Percentiles rank a stretch among this genome's conserved stretches.
Conservation (phyloP, 805 yeast genomes). For the Barnettozyma sucrosica region DNA sequence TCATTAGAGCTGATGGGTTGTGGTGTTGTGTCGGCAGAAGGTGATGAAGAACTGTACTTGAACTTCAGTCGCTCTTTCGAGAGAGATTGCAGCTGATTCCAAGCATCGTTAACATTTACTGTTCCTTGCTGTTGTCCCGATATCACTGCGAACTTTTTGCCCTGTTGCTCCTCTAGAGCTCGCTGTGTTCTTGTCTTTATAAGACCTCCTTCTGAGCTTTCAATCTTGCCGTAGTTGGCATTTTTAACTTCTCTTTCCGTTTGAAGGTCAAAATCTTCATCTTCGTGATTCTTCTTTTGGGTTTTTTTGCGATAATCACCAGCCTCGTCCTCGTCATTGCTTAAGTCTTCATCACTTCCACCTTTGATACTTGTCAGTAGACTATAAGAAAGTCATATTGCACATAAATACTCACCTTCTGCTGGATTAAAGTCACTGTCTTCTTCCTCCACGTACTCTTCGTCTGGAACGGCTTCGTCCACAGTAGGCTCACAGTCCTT, state of each 20-base stretch:
- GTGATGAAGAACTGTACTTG: slow-evolving; percentile 16
- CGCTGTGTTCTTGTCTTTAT: slow-evolving; percentile 67
- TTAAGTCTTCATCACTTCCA: slow-evolving; percentile 9
- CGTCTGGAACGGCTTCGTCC: slow-evolving; percentile 26
- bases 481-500: background rate
- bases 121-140: slow-evolving; percentile 19
- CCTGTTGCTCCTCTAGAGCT: slow-evolving; percentile 34
- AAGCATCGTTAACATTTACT: slow-evolving; percentile 45
- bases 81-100: slow-evolving; percentile 45
- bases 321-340: slow-evolving; percentile 23
- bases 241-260: slow-evolving; percentile 28
- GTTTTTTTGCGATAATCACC: slow-evolving; percentile 7
- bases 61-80: slow-evolving; percentile 25
- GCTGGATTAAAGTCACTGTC: slow-evolving; percentile 55
- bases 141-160: slow-evolving; percentile 18
- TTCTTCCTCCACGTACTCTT: slow-evolving; percentile 47
- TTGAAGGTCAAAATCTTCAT: slow-evolving; percentile 32
- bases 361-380: slow-evolving; percentile 6
- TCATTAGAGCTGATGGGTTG: slow-evolving; percentile 28
- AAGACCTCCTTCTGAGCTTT: slow-evolving; percentile 54
- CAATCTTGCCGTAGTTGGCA: slow-evolving; percentile 44
- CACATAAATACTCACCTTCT: slow-evolving; percentile 17
- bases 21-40: slow-evolving; percentile 9
- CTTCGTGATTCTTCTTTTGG: slow-evolving; percentile 21
- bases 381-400: background rate